A percentile compares a stretch with the other conserved stretches of the same genome.
phyloP scores from a whole-genome alignment of 176 grass and related monocot genomes.

The Rhynchospora pubera region DNA sequence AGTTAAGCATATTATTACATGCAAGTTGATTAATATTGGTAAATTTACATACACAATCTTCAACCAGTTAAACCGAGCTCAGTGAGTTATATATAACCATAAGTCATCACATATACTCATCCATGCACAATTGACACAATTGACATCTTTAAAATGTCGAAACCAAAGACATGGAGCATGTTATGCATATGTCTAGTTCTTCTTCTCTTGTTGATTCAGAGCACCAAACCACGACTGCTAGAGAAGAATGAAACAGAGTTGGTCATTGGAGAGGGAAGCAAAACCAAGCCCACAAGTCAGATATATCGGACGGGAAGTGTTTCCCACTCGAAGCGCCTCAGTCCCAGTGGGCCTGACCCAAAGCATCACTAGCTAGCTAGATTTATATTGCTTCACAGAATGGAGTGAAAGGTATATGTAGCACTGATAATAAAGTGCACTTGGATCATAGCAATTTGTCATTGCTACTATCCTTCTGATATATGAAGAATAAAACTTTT shows the following conservation, averaged over 20 bases:
- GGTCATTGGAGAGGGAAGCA: not conserved
- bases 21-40: too few species aligned
- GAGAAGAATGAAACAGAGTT: too few species aligned
- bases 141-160: not conserved
- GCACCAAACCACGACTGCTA: too few species aligned
- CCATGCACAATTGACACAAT: too few species aligned
- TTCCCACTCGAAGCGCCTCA: slow-evolving; percentile 39
- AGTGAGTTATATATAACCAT: too few species aligned
- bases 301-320: not conserved
- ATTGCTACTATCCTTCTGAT: not conserved
- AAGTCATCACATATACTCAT: too few species aligned
- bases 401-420: not conserved
- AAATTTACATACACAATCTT: too few species aligned
- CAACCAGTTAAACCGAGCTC: too few species aligned
- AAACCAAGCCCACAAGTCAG: not conserved
- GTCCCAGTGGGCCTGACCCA: slow-evolving; percentile 48
- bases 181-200: not conserved
- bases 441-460: not conserved
- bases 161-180: not conserved
- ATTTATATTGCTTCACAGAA: not conserved
- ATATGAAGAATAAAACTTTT: not conserved
- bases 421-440: not conserved
- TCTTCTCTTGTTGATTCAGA: not conserved
- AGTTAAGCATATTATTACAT: too few species aligned
- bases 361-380: slow-evolving; percentile 40